Evolutionary conservation across 371 early-diverging fungal species (phyloP).

Genomic region (Rhizomucor pusillus): DNA sequence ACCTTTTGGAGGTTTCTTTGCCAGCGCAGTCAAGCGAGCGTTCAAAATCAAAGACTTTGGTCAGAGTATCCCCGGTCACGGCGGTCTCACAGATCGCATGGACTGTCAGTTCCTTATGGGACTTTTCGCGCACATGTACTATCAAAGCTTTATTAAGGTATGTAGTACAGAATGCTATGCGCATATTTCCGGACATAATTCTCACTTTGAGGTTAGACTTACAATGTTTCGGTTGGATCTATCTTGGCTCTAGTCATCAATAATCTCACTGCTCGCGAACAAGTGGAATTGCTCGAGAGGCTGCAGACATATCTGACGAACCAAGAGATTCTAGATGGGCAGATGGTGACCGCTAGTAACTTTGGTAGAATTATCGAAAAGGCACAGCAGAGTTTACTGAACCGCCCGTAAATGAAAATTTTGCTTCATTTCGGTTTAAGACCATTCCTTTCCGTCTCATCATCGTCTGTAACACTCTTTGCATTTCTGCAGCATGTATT

Average conservation of each 20-base stretch:
- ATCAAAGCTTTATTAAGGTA: conserved; percentile 82
- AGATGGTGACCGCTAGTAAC: conserved; percentile 7
- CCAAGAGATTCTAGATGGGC: conserved; percentile 40
- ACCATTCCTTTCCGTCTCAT: too few relatives aligned
- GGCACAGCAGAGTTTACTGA: conserved; percentile 3
- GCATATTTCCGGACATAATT: background rate
- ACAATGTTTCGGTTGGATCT: conserved; percentile 55
- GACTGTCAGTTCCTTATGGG: conserved; percentile 99
- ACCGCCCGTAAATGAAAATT: too few relatives aligned
- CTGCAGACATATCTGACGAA: conserved; percentile 58
- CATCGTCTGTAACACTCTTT: too few relatives aligned
- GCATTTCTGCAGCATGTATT: too few relatives aligned
- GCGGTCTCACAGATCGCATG: conserved; percentile 98
- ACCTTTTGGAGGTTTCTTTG: conserved; percentile 99
- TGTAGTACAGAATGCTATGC: background rate
- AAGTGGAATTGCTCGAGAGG: conserved; percentile 56
- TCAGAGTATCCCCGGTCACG: conserved; percentile 98
- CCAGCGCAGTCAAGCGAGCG: conserved; percentile 97
- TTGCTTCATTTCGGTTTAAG: too few relatives aligned
- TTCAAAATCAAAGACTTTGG: conserved; percentile 99
- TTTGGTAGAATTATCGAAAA: conserved; percentile 9
- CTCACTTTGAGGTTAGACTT: conserved; percentile 23
- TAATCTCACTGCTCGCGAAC: conserved; percentile 49
- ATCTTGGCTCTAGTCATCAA: conserved; percentile 53
- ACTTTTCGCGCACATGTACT: conserved; percentile 92